phyloP scores from a whole-genome alignment of 2,329 filamentous ascomycete species.

The Clonostachys chloroleuca region DNA sequence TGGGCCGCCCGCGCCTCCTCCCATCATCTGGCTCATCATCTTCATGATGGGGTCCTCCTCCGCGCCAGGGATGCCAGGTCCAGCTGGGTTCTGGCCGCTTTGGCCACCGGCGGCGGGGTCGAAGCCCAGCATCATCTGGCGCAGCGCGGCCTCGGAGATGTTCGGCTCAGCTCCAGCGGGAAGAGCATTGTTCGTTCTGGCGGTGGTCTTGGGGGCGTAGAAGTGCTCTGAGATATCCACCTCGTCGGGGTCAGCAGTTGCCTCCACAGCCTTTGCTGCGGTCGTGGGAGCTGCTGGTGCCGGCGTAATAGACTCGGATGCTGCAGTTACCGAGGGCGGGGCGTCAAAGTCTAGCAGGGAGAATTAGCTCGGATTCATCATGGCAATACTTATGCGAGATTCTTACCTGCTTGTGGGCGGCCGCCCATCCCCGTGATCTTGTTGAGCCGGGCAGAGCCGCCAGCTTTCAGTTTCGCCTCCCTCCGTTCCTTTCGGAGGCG shows the following conservation, averaged over 20 bases:
- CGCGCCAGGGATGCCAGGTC: conserved; percentile 10
- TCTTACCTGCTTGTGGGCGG: conserved; percentile 24
- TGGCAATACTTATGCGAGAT: conserved; percentile 6
- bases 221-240: conserved; percentile 75
- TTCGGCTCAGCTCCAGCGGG: conserved; percentile 20
- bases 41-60: conserved; percentile 43
- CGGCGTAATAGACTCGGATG: conserved; percentile 11
- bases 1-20: conserved; percentile 19
- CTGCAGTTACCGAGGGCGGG: neutral
- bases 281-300: conserved; percentile 22
- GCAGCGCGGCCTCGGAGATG: conserved; percentile 54
- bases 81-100: conserved; percentile 5
- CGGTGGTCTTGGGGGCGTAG: conserved; percentile 47
- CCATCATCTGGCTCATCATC: conserved; percentile 73
- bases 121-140: conserved; percentile 61
- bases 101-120: conserved; percentile 25
- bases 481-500: conserved; percentile 74
- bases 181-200: conserved; percentile 22
- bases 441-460: conserved; percentile 65
- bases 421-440: conserved; percentile 68
- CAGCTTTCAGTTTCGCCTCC: conserved; percentile 72
- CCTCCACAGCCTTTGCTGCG: conserved; percentile 15
- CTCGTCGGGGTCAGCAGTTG: conserved; percentile 64
- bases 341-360: conserved; percentile 1
- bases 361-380: neutral